Evolutionary conservation across 1,284 basidiomycete species (phyloP).

Genomic region (Melampsora americana): DNA sequence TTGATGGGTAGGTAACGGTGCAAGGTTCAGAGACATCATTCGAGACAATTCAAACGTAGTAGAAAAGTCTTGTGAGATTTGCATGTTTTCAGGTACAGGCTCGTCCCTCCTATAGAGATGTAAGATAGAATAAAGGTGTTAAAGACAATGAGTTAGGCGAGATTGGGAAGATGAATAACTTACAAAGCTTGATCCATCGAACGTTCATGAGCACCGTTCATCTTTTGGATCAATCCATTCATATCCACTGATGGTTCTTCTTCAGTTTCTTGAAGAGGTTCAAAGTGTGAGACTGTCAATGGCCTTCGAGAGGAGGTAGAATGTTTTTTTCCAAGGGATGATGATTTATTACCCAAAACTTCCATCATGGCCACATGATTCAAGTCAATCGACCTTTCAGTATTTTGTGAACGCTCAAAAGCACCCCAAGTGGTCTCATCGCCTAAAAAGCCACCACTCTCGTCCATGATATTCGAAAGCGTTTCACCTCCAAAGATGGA

Average conservation of each 20-base stretch:
- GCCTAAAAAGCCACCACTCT: slow-evolving; percentile 23
- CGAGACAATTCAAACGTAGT: slow-evolving; percentile 22
- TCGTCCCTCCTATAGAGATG: slow-evolving; percentile 22
- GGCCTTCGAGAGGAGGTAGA: not conserved
- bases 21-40: not conserved
- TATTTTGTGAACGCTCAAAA: slow-evolving; percentile 7
- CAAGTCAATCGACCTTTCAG: slow-evolving; percentile 32
- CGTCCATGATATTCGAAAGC: slow-evolving; percentile 36
- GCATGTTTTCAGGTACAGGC: slow-evolving; percentile 9
- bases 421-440: slow-evolving; percentile 24
- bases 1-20: too few relatives aligned
- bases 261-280: not conserved
- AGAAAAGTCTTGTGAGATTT: slow-evolving; percentile 25
- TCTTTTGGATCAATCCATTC: slow-evolving; percentile 4
- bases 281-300: not conserved
- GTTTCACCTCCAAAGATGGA: slow-evolving; percentile 6
- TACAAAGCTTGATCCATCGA: slow-evolving; percentile 19
- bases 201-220: not conserved
- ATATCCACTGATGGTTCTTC: slow-evolving; percentile 28
- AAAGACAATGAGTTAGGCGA: not conserved
- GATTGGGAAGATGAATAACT: not conserved
- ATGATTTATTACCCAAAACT: slow-evolving; percentile 18
- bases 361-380: slow-evolving; percentile 27
- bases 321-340: not conserved
- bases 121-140: not conserved